phyloP scores from a whole-genome alignment of 768 basidiomycete species.

The Suillus plorans region DNA sequence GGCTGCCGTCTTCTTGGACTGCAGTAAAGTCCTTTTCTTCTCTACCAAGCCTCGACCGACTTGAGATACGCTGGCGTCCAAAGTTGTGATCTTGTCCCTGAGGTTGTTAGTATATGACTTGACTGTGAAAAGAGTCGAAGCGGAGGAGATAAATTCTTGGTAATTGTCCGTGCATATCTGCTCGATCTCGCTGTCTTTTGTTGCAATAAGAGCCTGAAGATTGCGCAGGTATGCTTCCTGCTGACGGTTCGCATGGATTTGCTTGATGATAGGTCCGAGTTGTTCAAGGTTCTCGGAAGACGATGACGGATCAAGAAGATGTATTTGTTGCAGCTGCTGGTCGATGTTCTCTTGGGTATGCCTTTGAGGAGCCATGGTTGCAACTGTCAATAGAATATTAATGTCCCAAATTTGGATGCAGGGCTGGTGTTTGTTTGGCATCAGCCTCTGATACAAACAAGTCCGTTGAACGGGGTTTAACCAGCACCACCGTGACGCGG shows the following conservation, averaged over 20 bases:
- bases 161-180: slow-evolving; percentile 95
- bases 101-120: slow-evolving; percentile 95
- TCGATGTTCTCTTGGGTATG: slow-evolving; percentile 83
- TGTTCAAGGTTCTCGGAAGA: slow-evolving; percentile 95
- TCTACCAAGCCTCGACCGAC: slow-evolving; percentile 86
- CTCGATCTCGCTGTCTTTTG: slow-evolving; percentile 96
- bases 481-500: too few species aligned
- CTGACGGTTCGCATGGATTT: slow-evolving; percentile 83
- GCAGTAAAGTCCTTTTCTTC: slow-evolving; percentile 88
- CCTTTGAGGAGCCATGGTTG: slow-evolving; percentile 71
- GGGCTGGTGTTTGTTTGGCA: slow-evolving; percentile 39
- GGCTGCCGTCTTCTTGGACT: slow-evolving; percentile 88
- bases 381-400: not conserved
- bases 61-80: slow-evolving; percentile 87
- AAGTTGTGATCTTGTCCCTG: slow-evolving; percentile 83
- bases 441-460: slow-evolving; percentile 32
- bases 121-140: slow-evolving; percentile 94
- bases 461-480: too few species aligned
- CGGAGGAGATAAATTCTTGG: slow-evolving; percentile 95
- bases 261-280: slow-evolving; percentile 91
- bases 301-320: slow-evolving; percentile 83
- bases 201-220: slow-evolving; percentile 83
- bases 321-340: slow-evolving; percentile 89
- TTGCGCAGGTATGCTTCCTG: slow-evolving; percentile 89
- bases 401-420: slow-evolving; percentile 14